These are phyloP conservation scores for Pascua guehoae DNA, from an alignment of 1,284 basidiomycete species.

Conservation along the genomic window DNA sequence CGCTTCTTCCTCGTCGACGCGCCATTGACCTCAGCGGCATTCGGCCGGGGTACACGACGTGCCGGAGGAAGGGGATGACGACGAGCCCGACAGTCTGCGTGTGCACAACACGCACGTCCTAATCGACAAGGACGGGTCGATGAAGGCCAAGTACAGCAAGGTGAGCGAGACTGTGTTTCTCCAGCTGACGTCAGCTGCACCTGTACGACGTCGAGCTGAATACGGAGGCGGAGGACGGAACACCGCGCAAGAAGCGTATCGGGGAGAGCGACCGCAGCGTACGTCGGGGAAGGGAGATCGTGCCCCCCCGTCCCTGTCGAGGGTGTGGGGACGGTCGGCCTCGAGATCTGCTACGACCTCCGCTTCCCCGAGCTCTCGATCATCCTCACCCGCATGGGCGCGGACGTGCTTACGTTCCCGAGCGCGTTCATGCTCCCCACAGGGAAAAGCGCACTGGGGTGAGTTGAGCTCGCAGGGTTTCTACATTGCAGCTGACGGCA, in stretches of 20 bases:
- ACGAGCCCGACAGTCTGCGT: conserved; percentile 30
- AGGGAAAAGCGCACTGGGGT: conserved; percentile 46
- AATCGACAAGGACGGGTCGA: conserved; percentile 47
- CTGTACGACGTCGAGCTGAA: conserved; percentile 54
- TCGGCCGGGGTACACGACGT: conserved; percentile 54
- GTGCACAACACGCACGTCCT: conserved; percentile 54
- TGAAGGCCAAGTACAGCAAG: conserved; percentile 50
- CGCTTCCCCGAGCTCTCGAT: conserved; percentile 54
- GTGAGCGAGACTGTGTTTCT: conserved; percentile 26
- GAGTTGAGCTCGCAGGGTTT: conserved; percentile 3
- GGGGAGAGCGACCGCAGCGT: conserved; percentile 42
- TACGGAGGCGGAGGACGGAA: conserved; percentile 17
- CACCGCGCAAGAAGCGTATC: conserved; percentile 26
- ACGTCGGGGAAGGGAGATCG: conserved; percentile 43
- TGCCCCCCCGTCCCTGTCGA: conserved; percentile 32
- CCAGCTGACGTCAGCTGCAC: conserved; percentile 43
- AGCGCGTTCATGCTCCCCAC: conserved; percentile 54
- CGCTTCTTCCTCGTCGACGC: too few relatives aligned
- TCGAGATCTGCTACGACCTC: conserved; percentile 57
- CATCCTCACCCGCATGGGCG: conserved; percentile 49
- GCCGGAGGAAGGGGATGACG: conserved; percentile 35
- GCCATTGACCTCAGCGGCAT: too few relatives aligned
- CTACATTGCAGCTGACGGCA: conserved; percentile 8
- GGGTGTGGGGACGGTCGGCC: conserved; percentile 49
- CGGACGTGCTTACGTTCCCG: conserved; percentile 53